phyloP scores from a whole-genome alignment of 345 rosid genomes.

The Dipteronia sinensis region DNA sequence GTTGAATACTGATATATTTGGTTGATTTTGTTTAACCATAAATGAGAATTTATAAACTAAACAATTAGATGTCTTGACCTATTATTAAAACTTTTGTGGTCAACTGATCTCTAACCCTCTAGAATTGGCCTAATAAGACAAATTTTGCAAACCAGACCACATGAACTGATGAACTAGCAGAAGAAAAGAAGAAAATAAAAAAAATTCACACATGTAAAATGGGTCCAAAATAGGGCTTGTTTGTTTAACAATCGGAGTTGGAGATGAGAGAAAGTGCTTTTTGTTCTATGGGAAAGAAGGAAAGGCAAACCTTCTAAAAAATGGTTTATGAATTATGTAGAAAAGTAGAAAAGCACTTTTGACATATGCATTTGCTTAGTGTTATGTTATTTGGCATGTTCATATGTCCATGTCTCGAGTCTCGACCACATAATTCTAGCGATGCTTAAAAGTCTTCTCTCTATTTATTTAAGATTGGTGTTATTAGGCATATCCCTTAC shows the following conservation, averaged over 20 bases:
- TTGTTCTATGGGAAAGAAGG: background rate
- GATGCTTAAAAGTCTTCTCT: background rate
- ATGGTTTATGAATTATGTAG: background rate
- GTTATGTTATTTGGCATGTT: constrained; percentile 16
- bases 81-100: background rate
- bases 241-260: too few species aligned
- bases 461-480: background rate
- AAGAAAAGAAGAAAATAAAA: background rate
- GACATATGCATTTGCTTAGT: background rate
- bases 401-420: background rate
- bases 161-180: background rate
- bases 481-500: too few species aligned
- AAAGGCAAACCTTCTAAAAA: background rate
- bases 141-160: background rate
- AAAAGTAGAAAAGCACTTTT: background rate
- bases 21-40: too few species aligned
- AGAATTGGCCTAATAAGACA: background rate
- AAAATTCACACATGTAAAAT: background rate
- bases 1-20: too few species aligned
- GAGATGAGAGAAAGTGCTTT: background rate
- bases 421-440: background rate
- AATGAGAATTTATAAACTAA: background rate
- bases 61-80: background rate
- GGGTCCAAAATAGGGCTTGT: too few species aligned
- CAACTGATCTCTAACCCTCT: background rate